Evolutionary conservation across 495 filamentous ascomycete species (phyloP).

Genomic region (Hypomontagnella monticulosa): DNA sequence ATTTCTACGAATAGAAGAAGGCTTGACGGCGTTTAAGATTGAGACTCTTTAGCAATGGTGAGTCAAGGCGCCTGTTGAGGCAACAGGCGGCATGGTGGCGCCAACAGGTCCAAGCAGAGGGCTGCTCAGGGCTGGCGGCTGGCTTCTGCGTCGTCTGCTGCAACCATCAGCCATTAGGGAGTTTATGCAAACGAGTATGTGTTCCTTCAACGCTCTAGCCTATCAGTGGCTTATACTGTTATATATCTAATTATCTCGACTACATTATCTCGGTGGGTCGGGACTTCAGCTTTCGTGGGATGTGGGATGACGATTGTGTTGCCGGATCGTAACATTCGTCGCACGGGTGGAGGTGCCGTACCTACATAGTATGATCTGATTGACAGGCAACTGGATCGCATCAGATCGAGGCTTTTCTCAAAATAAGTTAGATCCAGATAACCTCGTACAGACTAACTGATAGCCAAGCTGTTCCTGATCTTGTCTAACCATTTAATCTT

Average conservation of each 20-base stretch:
- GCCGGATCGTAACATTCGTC: conserved; percentile 6
- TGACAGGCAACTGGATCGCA: conserved; percentile 19
- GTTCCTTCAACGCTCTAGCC: conserved; percentile 2
- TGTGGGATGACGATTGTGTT: conserved; percentile 15
- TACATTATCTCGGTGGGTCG: conserved; percentile 6
- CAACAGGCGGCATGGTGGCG: conserved; percentile 23
- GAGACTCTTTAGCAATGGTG: conserved; percentile 10
- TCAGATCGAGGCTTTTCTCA: conserved; percentile 5
- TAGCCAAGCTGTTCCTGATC: neutral
- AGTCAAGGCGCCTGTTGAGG: conserved; percentile 32
- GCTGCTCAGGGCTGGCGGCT: neutral
- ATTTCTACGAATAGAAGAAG: conserved; percentile 7
- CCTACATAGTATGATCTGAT: conserved; percentile 11
- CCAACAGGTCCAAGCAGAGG: conserved; percentile 32
- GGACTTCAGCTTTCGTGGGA: conserved; percentile 12
- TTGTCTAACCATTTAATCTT: too few relatives aligned
- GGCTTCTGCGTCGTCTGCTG: conserved; percentile 12
- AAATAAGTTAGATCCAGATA: neutral
- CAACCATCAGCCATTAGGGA: conserved; percentile 10
- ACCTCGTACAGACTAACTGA: neutral
- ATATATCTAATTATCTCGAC: neutral
- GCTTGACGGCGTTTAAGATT: conserved; percentile 18
- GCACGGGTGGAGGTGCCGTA: conserved; percentile 3
- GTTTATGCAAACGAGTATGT: conserved; percentile 12
- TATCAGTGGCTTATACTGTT: conserved; percentile 21